phyloP scores from a whole-genome alignment of 1,139 yeast species.

The Suhomyces bokatorum region DNA sequence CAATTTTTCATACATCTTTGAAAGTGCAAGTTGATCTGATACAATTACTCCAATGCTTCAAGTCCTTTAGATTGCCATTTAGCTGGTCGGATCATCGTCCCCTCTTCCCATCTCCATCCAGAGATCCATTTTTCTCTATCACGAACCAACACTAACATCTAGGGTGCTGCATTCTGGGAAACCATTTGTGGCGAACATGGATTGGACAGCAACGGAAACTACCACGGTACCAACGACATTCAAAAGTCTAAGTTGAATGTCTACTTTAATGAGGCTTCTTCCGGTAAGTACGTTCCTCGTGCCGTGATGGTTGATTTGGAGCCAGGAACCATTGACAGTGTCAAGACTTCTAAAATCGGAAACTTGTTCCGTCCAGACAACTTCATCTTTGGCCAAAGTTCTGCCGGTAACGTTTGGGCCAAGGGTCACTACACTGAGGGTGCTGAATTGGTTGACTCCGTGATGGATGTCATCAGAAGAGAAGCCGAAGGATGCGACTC shows the following conservation, averaged over 20 bases:
- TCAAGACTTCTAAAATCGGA: constrained; percentile 74
- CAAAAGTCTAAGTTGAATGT: constrained; percentile 59
- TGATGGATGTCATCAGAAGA: constrained; percentile 84
- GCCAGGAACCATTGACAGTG: constrained; percentile 89
- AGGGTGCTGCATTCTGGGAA: constrained; percentile 98
- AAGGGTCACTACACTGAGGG: constrained; percentile 97
- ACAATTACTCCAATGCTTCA: not conserved
- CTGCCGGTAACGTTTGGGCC: constrained; percentile 97
- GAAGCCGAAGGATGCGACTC: constrained; percentile 94
- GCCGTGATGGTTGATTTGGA: constrained; percentile 90
- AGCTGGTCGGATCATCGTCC: not conserved
- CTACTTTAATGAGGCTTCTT: constrained; percentile 60
- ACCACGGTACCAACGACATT: constrained; percentile 65
- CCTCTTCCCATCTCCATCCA: not conserved
- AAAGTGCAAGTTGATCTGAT: not conserved
- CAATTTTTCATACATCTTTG: no score
- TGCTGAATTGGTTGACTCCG: constrained; percentile 88
- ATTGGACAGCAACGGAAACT: constrained; percentile 78
- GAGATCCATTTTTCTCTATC: not conserved
- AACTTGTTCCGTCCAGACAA: constrained; percentile 89
- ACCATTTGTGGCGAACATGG: constrained; percentile 98
- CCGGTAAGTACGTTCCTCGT: constrained; percentile 89
- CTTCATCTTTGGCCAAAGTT: constrained; percentile 82
- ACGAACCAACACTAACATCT: constrained; percentile 27
- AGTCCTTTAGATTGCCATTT: not conserved